Evolutionary conservation across 495 filamentous ascomycete genomes (phyloP).

Genomic region (Penicillium parvum): DNA sequence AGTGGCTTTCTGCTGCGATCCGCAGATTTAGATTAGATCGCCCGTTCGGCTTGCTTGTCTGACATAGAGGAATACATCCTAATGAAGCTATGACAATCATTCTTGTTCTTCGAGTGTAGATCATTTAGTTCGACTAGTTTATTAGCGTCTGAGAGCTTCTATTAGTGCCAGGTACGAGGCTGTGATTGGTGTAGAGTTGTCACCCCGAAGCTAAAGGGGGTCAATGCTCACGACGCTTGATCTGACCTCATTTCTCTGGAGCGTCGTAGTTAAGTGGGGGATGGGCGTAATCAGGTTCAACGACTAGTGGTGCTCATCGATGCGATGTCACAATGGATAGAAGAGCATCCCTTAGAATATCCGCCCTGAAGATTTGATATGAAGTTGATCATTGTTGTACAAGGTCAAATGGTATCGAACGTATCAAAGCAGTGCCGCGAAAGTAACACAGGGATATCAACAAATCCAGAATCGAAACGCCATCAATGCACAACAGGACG

Average conservation of each 20-base stretch:
- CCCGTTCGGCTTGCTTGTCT: constrained; percentile 15
- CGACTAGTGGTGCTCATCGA: not conserved
- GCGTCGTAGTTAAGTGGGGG: not conserved
- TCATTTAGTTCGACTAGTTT: not conserved
- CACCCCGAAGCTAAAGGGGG: too few species aligned
- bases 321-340: too few species aligned
- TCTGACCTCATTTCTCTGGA: not conserved
- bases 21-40: constrained; percentile 12
- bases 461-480: not conserved
- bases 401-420: constrained; percentile 4
- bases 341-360: too few species aligned
- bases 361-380: not conserved
- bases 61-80: constrained; percentile 22
- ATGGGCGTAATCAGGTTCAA: not conserved
- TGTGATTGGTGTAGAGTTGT: constrained; percentile 6
- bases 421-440: not conserved
- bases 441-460: constrained; percentile 9
- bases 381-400: not conserved
- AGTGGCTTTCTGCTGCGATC: too few species aligned
- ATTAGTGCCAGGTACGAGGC: constrained; percentile 2
- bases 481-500: not conserved
- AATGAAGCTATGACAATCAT: constrained; percentile 26
- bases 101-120: not conserved
- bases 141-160: not conserved
- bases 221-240: constrained; percentile 7